These are phyloP conservation scores for Schoenoplectus triqueter DNA, from an alignment of 202 grass and related monocot genomes.

Conservation along the genomic window DNA sequence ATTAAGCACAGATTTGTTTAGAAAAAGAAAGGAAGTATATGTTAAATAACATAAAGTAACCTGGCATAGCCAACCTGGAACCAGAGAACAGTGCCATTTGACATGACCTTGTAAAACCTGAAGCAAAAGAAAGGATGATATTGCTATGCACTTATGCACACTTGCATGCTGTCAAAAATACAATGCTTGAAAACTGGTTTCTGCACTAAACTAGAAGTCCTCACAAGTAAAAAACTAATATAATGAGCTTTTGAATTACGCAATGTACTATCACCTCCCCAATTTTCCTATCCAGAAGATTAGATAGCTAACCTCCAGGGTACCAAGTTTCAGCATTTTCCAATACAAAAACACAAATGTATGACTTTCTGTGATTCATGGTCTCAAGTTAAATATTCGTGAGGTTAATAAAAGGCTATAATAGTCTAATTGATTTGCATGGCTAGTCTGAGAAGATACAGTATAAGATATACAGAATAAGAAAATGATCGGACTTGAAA, in stretches of 20 bases:
- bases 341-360: neutral
- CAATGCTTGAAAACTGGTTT: conserved; percentile 1
- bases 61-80: conserved; percentile 79
- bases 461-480: neutral
- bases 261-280: neutral
- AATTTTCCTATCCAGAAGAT: neutral
- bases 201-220: neutral
- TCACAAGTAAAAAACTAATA: neutral
- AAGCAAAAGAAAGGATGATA: conserved; percentile 35
- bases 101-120: conserved; percentile 83
- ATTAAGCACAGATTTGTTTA: neutral
- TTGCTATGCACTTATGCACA: conserved; percentile 21
- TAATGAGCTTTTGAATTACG: neutral
- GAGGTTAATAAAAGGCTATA: neutral
- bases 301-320: neutral
- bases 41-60: conserved; percentile 38
- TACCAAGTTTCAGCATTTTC: conserved; percentile 5
- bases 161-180: neutral
- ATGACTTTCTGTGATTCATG: neutral
- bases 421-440: no score
- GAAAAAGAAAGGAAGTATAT: conserved; percentile 20
- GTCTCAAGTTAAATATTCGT: neutral
- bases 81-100: conserved; percentile 79
- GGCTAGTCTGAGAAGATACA: neutral
- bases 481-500: neutral